phyloP scores from a whole-genome alignment of 2,329 filamentous ascomycete species.

The Penicillium olsonii region DNA sequence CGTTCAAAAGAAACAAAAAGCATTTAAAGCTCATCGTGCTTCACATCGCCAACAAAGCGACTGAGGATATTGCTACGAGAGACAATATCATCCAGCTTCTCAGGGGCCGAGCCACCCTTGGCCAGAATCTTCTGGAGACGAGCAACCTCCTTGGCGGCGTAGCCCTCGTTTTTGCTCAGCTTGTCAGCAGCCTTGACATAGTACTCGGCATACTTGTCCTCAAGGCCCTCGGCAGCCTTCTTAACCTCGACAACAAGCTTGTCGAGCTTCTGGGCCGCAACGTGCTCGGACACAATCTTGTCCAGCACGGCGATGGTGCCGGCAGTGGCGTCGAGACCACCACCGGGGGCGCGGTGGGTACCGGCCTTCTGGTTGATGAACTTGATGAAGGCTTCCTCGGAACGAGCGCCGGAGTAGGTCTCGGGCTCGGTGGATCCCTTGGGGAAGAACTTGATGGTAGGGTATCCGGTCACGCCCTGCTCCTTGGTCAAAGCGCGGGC shows the following conservation, averaged over 20 bases:
- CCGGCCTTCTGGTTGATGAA: conserved; percentile 89
- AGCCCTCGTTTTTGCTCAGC: conserved; percentile 73
- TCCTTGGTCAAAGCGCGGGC: conserved; percentile 75
- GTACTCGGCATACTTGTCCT: conserved; percentile 87
- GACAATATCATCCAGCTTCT: conserved; percentile 86
- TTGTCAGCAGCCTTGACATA: conserved; percentile 91
- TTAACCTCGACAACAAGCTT: conserved; percentile 71
- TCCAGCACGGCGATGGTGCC: conserved; percentile 83
- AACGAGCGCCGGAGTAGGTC: conserved; percentile 73
- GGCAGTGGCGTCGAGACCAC: conserved; percentile 73
- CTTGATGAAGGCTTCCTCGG: conserved; percentile 71
- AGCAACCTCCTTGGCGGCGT: conserved; percentile 80
- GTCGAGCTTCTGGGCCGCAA: conserved; percentile 61
- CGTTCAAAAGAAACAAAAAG: conserved; percentile 7
- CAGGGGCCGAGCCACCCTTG: conserved; percentile 80
- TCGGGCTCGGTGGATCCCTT: conserved; percentile 74
- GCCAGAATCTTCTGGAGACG: conserved; percentile 76
- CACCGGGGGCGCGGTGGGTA: conserved; percentile 79
- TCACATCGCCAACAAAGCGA: conserved; percentile 67
- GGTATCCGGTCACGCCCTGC: conserved; percentile 81
- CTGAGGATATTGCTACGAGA: conserved; percentile 85
- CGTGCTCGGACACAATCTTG: conserved; percentile 70
- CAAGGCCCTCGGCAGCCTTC: conserved; percentile 67
- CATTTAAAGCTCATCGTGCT: conserved; percentile 69
- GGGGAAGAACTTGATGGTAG: conserved; percentile 97